Conservation (phyloP, 192 early-diverging fungal genomes). For the Paraglomus occultum region DNA sequence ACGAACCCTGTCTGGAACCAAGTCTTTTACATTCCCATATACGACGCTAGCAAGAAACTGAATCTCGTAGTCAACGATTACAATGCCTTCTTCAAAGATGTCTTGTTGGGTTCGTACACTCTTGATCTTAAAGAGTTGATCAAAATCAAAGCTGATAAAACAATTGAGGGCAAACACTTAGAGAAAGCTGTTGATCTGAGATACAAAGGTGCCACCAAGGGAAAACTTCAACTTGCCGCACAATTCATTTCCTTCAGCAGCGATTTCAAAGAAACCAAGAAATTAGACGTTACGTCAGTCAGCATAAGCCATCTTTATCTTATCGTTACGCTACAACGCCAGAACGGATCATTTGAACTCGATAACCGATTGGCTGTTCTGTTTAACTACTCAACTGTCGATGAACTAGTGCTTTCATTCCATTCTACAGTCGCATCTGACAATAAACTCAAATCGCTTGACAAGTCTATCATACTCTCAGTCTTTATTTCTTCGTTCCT, state of each 20-base stretch:
- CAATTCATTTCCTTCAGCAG: slow-evolving; percentile 52
- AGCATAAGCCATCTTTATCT: slow-evolving; percentile 5
- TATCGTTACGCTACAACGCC: slow-evolving; percentile 10
- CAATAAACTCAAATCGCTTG: not conserved
- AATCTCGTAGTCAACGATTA: slow-evolving; percentile 75
- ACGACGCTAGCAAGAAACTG: slow-evolving; percentile 64
- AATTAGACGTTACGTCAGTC: not conserved
- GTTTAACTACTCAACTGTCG: slow-evolving; percentile 10
- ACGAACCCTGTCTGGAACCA: slow-evolving; percentile 94
- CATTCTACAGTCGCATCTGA: not conserved
- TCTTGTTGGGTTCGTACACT: slow-evolving; percentile 64
- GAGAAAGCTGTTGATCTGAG: not conserved
- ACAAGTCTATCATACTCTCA: not conserved
- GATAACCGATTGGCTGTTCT: not conserved
- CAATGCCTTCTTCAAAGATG: slow-evolving; percentile 77
- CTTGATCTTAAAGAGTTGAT: slow-evolving; percentile 58
- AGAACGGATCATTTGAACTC: slow-evolving; percentile 22
- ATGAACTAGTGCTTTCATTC: slow-evolving; percentile 4
- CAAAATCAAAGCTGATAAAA: slow-evolving; percentile 41
- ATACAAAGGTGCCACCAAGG: slow-evolving; percentile 54
- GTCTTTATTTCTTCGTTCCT: slow-evolving; percentile 16
- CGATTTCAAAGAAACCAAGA: not conserved
- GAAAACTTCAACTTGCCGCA: slow-evolving; percentile 55
- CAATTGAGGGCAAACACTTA: slow-evolving; percentile 10
- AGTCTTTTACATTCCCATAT: slow-evolving; percentile 80